A percentile compares a stretch with the other conserved stretches of the same genome.
Evolutionary conservation across 1,139 yeast species (phyloP).

Genomic region (Martiniozyma asiatica): DNA sequence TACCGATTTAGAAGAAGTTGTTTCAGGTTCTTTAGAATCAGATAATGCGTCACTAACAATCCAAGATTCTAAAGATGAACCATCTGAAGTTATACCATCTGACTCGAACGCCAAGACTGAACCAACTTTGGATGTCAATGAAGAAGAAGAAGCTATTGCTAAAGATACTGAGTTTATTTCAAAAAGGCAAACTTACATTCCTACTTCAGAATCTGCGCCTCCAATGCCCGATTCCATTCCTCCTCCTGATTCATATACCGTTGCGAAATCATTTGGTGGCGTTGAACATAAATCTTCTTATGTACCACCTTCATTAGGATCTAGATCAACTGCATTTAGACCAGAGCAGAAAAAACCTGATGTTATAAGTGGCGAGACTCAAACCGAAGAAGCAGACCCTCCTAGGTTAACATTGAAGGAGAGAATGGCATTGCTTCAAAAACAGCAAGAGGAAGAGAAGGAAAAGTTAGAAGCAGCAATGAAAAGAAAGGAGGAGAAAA

Average conservation of each 20-base stretch:
- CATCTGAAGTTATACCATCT: neutral
- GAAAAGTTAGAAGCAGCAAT: constrained; percentile 57
- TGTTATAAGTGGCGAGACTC: constrained; percentile 15
- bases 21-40: no score
- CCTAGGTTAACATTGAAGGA: constrained; percentile 81
- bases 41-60: constrained; percentile 1
- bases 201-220: constrained; percentile 25
- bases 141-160: constrained; percentile 3
- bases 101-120: neutral
- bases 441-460: constrained; percentile 72
- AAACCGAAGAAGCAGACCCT: constrained; percentile 34
- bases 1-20: constrained; percentile 2
- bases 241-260: constrained; percentile 23
- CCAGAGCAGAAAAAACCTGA: constrained; percentile 10
- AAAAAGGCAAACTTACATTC: constrained; percentile 34
- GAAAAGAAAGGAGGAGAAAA: constrained; percentile 45
- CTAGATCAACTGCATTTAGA: constrained; percentile 3
- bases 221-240: constrained; percentile 27
- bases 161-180: constrained; percentile 23
- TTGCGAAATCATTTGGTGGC: constrained; percentile 27
- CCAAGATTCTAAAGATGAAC: neutral
- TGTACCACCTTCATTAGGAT: constrained; percentile 26
- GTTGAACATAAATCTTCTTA: constrained; percentile 29
- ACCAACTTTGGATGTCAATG: no score
- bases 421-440: constrained; percentile 72